Evolutionary conservation across 2,329 filamentous ascomycete genomes (phyloP).

Genomic region (Diaporthe sp.): DNA sequence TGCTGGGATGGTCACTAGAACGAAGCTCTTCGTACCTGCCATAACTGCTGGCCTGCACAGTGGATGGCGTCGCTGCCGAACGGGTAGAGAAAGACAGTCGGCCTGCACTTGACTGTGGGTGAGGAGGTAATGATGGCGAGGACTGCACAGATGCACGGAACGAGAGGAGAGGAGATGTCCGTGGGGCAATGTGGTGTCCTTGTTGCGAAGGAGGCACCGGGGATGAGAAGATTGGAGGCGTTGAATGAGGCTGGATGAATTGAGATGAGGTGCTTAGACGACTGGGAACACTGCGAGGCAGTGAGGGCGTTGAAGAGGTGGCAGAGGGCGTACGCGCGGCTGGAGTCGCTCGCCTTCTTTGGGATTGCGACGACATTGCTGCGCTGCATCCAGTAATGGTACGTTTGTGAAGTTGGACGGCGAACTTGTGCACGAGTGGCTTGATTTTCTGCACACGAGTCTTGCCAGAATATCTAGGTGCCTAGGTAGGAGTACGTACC

Average conservation of each 20-base stretch:
- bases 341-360: slow-evolving; percentile 5
- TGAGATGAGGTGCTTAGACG: slow-evolving; percentile 30
- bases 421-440: background rate
- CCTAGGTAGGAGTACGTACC: background rate
- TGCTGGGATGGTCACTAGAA: slow-evolving; percentile 29
- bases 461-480: background rate
- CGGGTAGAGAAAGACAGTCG: slow-evolving; percentile 19
- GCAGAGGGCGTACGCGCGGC: slow-evolving; percentile 36
- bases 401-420: background rate
- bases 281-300: slow-evolving; percentile 3
- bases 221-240: slow-evolving; percentile 37
- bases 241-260: slow-evolving; percentile 11
- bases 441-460: background rate
- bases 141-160: slow-evolving; percentile 22
- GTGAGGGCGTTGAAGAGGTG: slow-evolving; percentile 3
- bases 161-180: background rate
- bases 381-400: background rate
- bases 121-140: slow-evolving; percentile 34
- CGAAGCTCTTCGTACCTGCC: slow-evolving; percentile 1
- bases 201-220: slow-evolving; percentile 20
- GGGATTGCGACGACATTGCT: slow-evolving; percentile 20
- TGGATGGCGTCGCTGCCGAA: slow-evolving; percentile 19
- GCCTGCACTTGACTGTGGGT: slow-evolving; percentile 10
- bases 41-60: background rate
- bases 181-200: slow-evolving; percentile 1